Conservation (phyloP, 2,329 filamentous ascomycete genomes). For the Biscogniauxia sp. region DNA sequence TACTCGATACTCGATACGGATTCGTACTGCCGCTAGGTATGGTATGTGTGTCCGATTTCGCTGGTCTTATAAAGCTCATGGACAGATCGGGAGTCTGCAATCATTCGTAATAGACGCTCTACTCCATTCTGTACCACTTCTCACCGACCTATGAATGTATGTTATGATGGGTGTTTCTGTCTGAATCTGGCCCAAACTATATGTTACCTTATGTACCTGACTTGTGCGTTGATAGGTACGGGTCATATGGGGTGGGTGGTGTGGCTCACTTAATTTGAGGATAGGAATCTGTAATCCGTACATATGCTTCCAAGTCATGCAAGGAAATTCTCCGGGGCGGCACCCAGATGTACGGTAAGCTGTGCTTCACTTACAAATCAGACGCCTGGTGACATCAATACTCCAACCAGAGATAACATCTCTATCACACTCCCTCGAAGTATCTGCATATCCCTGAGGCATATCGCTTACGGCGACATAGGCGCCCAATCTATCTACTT, state of each 20-base stretch:
- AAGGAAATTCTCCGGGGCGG: constrained; percentile 7
- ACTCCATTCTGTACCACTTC: background rate
- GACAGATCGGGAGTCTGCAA: background rate
- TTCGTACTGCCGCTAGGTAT: background rate
- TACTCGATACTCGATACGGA: no score
- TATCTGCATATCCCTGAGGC: background rate
- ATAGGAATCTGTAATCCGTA: background rate
- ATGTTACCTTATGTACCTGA: background rate
- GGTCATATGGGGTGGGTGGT: background rate
- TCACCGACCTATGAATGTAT: background rate
- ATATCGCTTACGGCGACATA: background rate
- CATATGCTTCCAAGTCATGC: background rate
- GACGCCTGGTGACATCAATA: background rate
- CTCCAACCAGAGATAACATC: background rate
- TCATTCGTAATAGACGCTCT: background rate
- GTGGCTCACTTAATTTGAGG: background rate
- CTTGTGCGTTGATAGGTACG: background rate
- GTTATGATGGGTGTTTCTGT: background rate
- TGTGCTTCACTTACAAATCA: background rate
- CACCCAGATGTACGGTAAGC: background rate
- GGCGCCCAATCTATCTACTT: background rate
- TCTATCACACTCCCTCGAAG: background rate
- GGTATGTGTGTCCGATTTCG: background rate
- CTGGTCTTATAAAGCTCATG: background rate
- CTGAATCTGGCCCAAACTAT: background rate